Conservation (phyloP, 2,329 filamentous ascomycete species). For the Microsporum ferrugineum region DNA sequence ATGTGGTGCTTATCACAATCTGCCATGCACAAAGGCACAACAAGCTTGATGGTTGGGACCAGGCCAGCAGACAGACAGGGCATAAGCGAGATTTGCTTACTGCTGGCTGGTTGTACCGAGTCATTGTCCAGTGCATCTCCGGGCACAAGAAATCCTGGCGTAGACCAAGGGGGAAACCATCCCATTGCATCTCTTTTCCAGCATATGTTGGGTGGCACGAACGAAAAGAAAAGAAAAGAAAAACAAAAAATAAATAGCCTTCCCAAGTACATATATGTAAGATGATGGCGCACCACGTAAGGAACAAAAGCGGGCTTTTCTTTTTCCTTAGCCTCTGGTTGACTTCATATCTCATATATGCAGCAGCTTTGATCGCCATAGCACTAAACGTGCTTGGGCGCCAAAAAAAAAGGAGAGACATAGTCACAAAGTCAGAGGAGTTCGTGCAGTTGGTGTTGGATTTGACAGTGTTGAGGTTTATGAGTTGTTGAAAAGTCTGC, state of each 20-base stretch:
- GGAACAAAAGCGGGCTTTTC: neutral
- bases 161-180: neutral
- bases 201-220: neutral
- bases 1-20: slow-evolving; percentile 1
- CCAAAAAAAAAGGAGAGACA: neutral
- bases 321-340: neutral
- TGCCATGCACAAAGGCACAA: neutral
- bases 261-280: too few species aligned
- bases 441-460: neutral
- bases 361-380: neutral
- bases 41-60: neutral
- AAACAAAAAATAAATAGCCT: neutral
- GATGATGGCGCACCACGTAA: neutral
- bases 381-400: neutral
- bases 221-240: neutral
- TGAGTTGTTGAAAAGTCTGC: neutral
- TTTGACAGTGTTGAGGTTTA: neutral
- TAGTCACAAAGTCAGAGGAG: neutral
- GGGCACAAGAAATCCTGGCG: neutral
- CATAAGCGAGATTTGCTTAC: neutral
- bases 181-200: neutral
- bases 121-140: neutral
- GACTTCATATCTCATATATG: neutral
- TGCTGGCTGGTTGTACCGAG: neutral
- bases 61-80: neutral